phyloP scores from a whole-genome alignment of 352 stramenopile species.

The Phytophthora pluvialis region DNA sequence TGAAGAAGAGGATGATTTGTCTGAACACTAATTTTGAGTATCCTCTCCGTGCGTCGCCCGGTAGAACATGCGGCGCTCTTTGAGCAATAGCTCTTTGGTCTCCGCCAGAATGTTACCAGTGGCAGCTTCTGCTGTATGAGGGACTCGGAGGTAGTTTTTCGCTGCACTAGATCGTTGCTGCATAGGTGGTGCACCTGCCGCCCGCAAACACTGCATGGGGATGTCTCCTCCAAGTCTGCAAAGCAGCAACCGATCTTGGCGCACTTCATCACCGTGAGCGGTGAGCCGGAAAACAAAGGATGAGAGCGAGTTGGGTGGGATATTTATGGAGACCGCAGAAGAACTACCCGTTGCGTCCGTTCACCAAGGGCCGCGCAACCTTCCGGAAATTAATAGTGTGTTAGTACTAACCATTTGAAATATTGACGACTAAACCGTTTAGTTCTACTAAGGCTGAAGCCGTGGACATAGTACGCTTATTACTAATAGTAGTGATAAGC shows the following conservation, averaged over 20 bases:
- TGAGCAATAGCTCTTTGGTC: no score
- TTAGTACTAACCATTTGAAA: neutral
- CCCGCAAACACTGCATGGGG: neutral
- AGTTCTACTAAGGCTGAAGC: neutral
- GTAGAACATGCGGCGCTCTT: no score
- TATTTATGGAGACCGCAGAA: neutral
- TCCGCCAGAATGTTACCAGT: no score
- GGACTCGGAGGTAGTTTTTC: neutral
- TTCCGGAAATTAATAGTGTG: neutral
- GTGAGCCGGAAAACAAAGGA: neutral
- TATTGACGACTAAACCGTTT: neutral
- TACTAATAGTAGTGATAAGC: neutral
- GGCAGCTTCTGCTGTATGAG: no score
- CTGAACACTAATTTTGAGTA: no score
- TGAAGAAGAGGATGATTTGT: no score
- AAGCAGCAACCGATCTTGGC: neutral
- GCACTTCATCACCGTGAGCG: neutral
- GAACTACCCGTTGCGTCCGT: neutral
- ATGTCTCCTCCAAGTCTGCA: neutral
- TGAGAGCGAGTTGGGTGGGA: neutral
- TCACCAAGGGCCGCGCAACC: neutral
- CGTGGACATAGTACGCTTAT: neutral
- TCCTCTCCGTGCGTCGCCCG: no score
- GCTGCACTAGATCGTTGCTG: slow-evolving; percentile 1
- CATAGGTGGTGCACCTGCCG: neutral